Conservation (phyloP, 805 yeast genomes). For the Wickerhamomyces bovis region DNA sequence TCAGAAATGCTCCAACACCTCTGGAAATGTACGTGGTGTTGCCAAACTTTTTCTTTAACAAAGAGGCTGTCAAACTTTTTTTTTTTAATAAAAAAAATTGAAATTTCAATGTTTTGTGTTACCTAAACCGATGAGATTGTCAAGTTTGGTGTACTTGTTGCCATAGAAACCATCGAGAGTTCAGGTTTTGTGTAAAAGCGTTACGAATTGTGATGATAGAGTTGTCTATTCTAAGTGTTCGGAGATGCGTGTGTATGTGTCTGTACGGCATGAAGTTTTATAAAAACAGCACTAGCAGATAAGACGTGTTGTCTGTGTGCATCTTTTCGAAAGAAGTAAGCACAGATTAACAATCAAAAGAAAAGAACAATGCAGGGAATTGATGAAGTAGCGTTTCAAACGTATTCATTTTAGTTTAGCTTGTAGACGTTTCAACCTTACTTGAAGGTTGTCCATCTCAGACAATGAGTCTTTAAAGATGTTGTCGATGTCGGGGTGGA, state of each 20-base stretch:
- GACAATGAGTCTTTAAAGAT: conserved; percentile 54
- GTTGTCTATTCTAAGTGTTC: too few species aligned
- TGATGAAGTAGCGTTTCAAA: not conserved
- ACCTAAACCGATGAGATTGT: not conserved
- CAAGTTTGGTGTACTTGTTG: not conserved
- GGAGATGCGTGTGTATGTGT: not conserved
- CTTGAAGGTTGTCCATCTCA: conserved; percentile 32
- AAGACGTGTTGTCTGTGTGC: not conserved
- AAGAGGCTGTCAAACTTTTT: not conserved
- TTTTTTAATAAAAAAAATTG: not conserved
- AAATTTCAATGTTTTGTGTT: not conserved
- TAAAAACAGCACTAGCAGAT: not conserved
- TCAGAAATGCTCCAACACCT: not conserved
- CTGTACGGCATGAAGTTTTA: too few species aligned
- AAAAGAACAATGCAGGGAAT: not conserved
- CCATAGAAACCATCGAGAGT: not conserved
- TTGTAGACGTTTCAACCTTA: not conserved
- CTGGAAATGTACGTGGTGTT: not conserved
- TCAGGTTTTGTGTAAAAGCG: too few species aligned
- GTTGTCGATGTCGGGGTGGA: conserved; percentile 43
- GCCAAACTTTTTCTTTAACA: not conserved
- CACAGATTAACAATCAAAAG: too few species aligned
- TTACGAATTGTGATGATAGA: too few species aligned
- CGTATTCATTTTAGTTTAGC: not conserved
- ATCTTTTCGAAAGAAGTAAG: not conserved